Evolutionary conservation across 768 basidiomycete species (phyloP).

Genomic region (Naganishia onofrii): DNA sequence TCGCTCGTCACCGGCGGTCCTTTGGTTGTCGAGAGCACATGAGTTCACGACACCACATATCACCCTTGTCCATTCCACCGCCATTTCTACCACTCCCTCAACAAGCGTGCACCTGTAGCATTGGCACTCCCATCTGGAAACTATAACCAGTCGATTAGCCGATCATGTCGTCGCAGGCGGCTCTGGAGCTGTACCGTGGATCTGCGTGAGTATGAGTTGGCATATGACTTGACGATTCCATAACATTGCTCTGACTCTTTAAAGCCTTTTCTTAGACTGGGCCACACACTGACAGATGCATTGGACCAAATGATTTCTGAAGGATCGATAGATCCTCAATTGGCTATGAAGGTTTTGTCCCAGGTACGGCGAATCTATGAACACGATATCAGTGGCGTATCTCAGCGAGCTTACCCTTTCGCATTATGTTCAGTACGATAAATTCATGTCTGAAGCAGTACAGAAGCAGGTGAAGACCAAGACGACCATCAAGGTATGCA

Average conservation of each 20-base stretch:
- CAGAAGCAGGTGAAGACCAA: conserved; percentile 92
- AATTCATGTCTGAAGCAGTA: conserved; percentile 87
- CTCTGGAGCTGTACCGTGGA: conserved; percentile 29
- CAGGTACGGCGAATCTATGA: conserved; percentile 62
- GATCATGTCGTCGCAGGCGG: conserved; percentile 22
- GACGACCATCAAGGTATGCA: conserved; percentile 77
- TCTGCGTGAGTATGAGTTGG: conserved; percentile 27
- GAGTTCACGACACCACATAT: background rate
- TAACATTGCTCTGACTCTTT: background rate
- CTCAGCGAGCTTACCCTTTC: background rate
- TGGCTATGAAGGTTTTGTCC: conserved; percentile 97
- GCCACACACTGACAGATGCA: conserved; percentile 94
- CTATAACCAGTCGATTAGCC: background rate
- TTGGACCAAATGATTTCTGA: conserved; percentile 97
- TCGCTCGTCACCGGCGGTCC: background rate
- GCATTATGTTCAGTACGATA: conserved; percentile 74
- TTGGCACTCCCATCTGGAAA: background rate
- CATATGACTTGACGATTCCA: background rate
- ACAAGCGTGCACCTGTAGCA: background rate
- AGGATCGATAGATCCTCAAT: conserved; percentile 91
- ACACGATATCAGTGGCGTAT: background rate
- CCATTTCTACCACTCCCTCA: background rate
- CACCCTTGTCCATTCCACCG: background rate
- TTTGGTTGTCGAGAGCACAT: background rate
- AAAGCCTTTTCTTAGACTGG: conserved; percentile 63